Evolutionary conservation across 1,139 yeast species (phyloP), one percentile per base, ranked within the genome.

Genomic region (Pichia sp.): DNA sequence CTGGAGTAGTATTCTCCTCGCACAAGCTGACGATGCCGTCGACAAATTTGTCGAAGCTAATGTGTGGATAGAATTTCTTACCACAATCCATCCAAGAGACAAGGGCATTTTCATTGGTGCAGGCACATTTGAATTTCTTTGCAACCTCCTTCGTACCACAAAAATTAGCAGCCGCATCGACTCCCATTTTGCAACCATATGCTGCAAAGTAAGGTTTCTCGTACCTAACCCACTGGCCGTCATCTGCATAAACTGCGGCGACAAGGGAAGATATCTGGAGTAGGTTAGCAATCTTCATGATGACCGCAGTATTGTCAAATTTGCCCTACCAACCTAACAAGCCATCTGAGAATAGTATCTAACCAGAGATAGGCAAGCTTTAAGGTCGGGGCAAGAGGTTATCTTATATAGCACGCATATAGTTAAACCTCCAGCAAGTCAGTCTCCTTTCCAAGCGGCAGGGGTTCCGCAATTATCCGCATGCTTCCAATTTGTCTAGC

Each of bases 81-180:
- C 37, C 40, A 34, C 48, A 44, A n/a, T 34, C 30, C 20, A 39
- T 17, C 39, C 35, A 39, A 4, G 44, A 30, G 5, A 41, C 39
- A 5, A 44, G 23, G 14, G 48, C 55, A 13, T 52, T 36, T 12
- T 31, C 23, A 13, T 29, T 44, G 15, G 34, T 41, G 39, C 59
- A 55, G 10, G 45, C 42, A 39, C 56, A 51, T 12, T 47, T 46
- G 29, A 48, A 64, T 2, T 58, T 33, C 18, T 38, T 40, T 37
- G 45, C 41, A 3, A 14, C 17, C 17, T 35, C 38, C 5, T 30
- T 8, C 15, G 21, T 34, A 34, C 59, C 64, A 27, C 58, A 53
- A 40, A 58, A 63, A 30, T 53, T 59, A 3, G 53, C 51, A 1
- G 56, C 63, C 2, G 39, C 43, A 29, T 60, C 58, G 27, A 66